A percentile compares a stretch with the other conserved stretches of the same genome.
Evolutionary conservation across 2,329 filamentous ascomycete genomes (phyloP).

Genomic region (Cercospora sp.): DNA sequence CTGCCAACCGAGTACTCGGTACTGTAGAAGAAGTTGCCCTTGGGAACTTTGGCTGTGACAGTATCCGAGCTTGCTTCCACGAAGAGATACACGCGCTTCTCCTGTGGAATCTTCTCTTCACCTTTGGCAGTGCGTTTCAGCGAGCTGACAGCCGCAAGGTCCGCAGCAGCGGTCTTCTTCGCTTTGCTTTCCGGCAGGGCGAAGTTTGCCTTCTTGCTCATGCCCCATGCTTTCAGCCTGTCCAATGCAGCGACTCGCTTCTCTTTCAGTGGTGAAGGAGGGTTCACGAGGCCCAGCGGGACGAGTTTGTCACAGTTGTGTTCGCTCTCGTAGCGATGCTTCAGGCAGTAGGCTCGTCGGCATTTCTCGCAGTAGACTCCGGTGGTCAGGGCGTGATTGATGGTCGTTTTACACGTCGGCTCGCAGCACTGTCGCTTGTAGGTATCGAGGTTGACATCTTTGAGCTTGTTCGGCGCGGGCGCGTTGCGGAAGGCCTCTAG

Average conservation of each 20-base stretch:
- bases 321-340: conserved; percentile 74
- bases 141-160: conserved; percentile 68
- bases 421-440: conserved; percentile 69
- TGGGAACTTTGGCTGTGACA: conserved; percentile 77
- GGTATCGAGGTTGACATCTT: conserved; percentile 53
- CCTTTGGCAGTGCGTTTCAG: conserved; percentile 89
- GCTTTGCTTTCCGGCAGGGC: conserved; percentile 57
- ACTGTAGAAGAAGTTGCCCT: conserved; percentile 53
- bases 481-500: conserved; percentile 40
- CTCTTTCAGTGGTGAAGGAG: conserved; percentile 54
- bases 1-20: conserved; percentile 85
- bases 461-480: conserved; percentile 24
- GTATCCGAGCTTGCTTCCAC: conserved; percentile 90
- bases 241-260: conserved; percentile 73
- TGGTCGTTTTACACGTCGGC: conserved; percentile 65
- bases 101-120: conserved; percentile 73
- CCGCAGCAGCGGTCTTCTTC: conserved; percentile 59
- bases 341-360: conserved; percentile 73
- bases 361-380: conserved; percentile 71
- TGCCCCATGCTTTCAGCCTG: conserved; percentile 76
- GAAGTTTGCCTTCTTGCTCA: conserved; percentile 56
- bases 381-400: conserved; percentile 67
- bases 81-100: conserved; percentile 87
- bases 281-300: conserved; percentile 56
- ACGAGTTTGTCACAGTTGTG: conserved; percentile 79